Evolutionary conservation across 108 stramenopile species (phyloP), one percentile per base, ranked within the genome.

Genomic region (Cylindrotheca closterium): DNA sequence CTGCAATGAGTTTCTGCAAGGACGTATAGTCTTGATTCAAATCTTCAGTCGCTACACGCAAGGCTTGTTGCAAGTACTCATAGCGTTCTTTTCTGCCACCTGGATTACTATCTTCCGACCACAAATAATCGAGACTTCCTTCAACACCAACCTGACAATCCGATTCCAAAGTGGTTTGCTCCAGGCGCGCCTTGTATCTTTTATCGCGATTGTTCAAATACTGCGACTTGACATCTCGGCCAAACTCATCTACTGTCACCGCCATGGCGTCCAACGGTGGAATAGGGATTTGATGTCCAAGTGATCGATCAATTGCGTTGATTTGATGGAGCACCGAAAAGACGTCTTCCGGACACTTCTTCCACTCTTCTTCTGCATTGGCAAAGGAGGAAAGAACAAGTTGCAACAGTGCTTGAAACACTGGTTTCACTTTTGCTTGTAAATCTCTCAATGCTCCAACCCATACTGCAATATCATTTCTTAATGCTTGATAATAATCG

Each of bases 391-490:
- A 15, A 10, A 42, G 15, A 10, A 42, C 7, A 10, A 42, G 37
- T 42, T 42, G 37, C 15, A 15, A 42, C 15, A 42, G 7, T 7
- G 37, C 37, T 42, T 42, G 10, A 7, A 7, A 42, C 15, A 42
- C 7, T 7, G 75, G 67, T 29, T 63, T 31, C 0, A 93, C 60
- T 73, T 80, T 86, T 8, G 25, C 51, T 46, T 73, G 49, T 10
- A 93, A 63, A 47, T 89, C 77, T 30, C 91, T 73, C 66, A 93
- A 62, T 19, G 86, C 88, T 4, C 88, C 88, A 32, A 84, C 80
- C 84, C 84, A 89, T 28, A 60, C 62, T n/a, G 86, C 74, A 28
- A 89, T 51, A 30, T 83, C 69, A 22, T 55, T 55, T 21, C 91
- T 79, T 10, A 85, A 53, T 29, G 45, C 32, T 70, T 93, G 92